phyloP scores from a whole-genome alignment of 768 basidiomycete genomes.

The Naganishia vishniacii region DNA sequence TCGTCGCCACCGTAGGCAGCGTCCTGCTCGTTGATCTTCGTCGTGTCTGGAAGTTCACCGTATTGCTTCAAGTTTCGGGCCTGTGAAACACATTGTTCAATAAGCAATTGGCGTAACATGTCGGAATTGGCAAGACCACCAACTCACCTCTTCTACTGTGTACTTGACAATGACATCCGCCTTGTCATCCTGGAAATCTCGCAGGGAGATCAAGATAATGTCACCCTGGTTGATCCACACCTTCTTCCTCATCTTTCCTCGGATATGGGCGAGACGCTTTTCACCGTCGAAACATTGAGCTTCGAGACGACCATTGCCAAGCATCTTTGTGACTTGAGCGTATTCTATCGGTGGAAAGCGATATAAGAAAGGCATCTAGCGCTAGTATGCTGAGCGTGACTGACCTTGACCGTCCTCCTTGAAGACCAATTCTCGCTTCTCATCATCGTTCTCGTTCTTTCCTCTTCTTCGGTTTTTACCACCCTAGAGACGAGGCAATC shows the following conservation, averaged over 20 bases:
- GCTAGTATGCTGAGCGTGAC: too few relatives aligned
- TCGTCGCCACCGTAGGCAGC: slow-evolving; percentile 55
- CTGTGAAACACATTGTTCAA: slow-evolving; percentile 10
- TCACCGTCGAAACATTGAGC: slow-evolving; percentile 97
- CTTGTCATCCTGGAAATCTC: slow-evolving; percentile 98
- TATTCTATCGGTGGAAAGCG: slow-evolving; percentile 59
- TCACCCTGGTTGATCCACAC: slow-evolving; percentile 99
- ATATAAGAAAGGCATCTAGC: neutral
- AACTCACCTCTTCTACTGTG: slow-evolving; percentile 73
- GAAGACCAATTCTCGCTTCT: slow-evolving; percentile 98
- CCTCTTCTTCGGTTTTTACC: slow-evolving; percentile 99
- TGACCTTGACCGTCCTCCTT: slow-evolving; percentile 87
- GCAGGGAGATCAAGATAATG: slow-evolving; percentile 85
- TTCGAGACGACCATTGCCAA: slow-evolving; percentile 94
- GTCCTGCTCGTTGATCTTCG: slow-evolving; percentile 96
- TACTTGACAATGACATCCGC: slow-evolving; percentile 99
- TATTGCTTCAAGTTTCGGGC: slow-evolving; percentile 79
- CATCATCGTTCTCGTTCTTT: slow-evolving; percentile 99
- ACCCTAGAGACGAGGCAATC: slow-evolving; percentile 59
- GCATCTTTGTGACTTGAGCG: slow-evolving; percentile 96
- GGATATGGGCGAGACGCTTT: slow-evolving; percentile 93
- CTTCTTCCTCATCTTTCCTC: slow-evolving; percentile 99
- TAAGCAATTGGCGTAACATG: too few relatives aligned
- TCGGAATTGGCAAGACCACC: too few relatives aligned
- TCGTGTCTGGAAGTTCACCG: slow-evolving; percentile 91